These are phyloP conservation scores for Porcisia hertigi DNA, from an alignment of 208 protist species.

Conservation along the genomic window DNA sequence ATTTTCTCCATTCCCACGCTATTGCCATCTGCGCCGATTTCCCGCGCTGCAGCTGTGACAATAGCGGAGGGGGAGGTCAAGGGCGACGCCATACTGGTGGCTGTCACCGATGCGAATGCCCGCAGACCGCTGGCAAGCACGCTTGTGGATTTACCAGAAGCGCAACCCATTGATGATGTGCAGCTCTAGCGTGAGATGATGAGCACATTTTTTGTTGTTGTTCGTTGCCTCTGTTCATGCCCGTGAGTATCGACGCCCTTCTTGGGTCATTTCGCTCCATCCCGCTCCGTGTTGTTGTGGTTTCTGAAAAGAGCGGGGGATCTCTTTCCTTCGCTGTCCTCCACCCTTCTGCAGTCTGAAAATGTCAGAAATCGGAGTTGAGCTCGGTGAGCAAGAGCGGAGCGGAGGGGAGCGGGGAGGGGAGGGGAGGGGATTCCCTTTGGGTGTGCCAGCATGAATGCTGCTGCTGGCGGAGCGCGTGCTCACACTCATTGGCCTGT, in stretches of 20 bases:
- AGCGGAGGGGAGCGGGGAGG: too few species aligned
- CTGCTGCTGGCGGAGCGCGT: background rate
- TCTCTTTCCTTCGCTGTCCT: too few species aligned
- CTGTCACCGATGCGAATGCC: conserved; percentile 32
- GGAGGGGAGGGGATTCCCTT: background rate
- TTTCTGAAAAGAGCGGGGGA: too few species aligned
- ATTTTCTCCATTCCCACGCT: conserved; percentile 65
- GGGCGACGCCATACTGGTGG: conserved; percentile 66
- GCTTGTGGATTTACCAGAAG: conserved; percentile 84
- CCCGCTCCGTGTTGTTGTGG: too few species aligned
- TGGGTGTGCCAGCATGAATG: background rate
- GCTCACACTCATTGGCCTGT: background rate
- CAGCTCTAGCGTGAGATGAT: conserved; percentile 8
- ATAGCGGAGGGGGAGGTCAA: conserved; percentile 54
- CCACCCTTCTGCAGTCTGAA: too few species aligned
- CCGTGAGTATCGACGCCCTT: too few species aligned
- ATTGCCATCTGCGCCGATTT: conserved; percentile 65
- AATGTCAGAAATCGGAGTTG: too few species aligned
- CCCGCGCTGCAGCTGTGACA: conserved; percentile 62
- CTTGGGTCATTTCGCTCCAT: too few species aligned
- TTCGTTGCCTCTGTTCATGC: too few species aligned
- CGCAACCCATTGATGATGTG: conserved; percentile 53
- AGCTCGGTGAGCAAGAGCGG: too few species aligned
- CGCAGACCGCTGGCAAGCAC: conserved; percentile 56
- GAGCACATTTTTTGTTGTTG: background rate